Base-by-base conservation (phyloP, 2,329 filamentous ascomycete species). In the Chalaropsis ovoidea region DNA sequence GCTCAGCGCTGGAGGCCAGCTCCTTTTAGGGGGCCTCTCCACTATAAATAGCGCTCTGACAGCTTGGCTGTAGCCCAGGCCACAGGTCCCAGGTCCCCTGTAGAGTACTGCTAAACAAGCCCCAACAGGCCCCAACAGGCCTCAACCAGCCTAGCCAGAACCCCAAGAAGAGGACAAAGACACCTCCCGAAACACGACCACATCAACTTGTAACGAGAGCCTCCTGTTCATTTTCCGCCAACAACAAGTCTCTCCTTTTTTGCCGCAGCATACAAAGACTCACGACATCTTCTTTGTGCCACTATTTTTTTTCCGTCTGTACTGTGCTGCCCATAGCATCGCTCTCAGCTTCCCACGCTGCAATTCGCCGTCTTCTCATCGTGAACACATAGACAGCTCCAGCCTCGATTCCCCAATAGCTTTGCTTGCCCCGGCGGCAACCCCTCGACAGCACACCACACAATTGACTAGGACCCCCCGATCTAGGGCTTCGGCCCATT, bases 141-240 rank as follows among this genome's bases (percentile, higher is more conserved):
- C 47, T 52, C 27, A 52, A 52, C n/a, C n/a, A 47, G 17, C n/a
- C 10, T 54, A 54, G 19, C 49, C 54, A 58, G n/a, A 19, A 1
- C 13, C 54, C n/a, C 27, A 24, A 22, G 11, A 56, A 27, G 54
- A 39, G 52, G 54, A 39, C 35, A 52, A 61, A 64, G 65, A 65
- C 62, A 43, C 62, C 56, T 45, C 62, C 56, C 66, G 66, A 67
- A 67, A 67, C 66, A 67, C 62, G 19, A 62, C 24, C 64, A 65
- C 42, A 31, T 63, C 35, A 67, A 67, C 63, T 63, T 65, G 66
- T 65, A 67, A 67, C 66, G 24, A 47, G 19, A 62, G 61, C 27
- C 65, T 66, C 65, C 65, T 66, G 49, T 63, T 63, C 19, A 27
- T 63, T 60, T 63, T 7, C 15, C 31, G 15, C 52, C 52, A 56